phyloP scores from a whole-genome alignment of 2,329 filamentous ascomycete genomes.

The Alternaria sp. region DNA sequence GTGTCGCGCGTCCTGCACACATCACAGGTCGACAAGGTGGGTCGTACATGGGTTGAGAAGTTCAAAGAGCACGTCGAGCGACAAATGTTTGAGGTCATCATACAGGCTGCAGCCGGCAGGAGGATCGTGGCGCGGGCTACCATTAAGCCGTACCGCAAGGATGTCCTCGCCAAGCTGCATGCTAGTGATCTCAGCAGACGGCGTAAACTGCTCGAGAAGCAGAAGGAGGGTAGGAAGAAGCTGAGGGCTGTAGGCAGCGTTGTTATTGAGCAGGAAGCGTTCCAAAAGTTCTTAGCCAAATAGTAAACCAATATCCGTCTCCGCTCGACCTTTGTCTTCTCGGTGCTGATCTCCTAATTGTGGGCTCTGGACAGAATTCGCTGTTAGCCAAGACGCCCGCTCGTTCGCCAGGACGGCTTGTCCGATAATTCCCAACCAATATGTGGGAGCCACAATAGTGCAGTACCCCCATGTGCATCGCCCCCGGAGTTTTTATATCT shows the following conservation, averaged over 20 bases:
- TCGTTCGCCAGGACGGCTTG: background rate
- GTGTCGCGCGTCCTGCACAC: slow-evolving; percentile 88
- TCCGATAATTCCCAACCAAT: background rate
- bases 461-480: background rate
- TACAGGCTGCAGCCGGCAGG: slow-evolving; percentile 86
- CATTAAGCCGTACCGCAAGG: slow-evolving; percentile 95
- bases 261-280: slow-evolving; percentile 93
- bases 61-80: slow-evolving; percentile 97
- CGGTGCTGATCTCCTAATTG: background rate
- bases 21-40: slow-evolving; percentile 81
- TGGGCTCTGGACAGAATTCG: background rate
- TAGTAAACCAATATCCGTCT: slow-evolving; percentile 21
- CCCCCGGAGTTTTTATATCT: background rate
- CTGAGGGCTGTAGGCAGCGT: slow-evolving; percentile 85
- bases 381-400: background rate
- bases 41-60: slow-evolving; percentile 87
- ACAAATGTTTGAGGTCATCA: slow-evolving; percentile 97
- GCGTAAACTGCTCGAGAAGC: slow-evolving; percentile 90
- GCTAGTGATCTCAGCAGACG: slow-evolving; percentile 85
- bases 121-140: slow-evolving; percentile 90
- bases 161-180: slow-evolving; percentile 91
- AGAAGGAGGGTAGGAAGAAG: slow-evolving; percentile 93
- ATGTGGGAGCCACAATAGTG: background rate
- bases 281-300: slow-evolving; percentile 91
- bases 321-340: slow-evolving; percentile 1